Percentiles rank a stretch among this genome's conserved stretches.
Conservation (phyloP, 2,329 filamentous ascomycete species). For the Pseudogymnoascus sp. region DNA sequence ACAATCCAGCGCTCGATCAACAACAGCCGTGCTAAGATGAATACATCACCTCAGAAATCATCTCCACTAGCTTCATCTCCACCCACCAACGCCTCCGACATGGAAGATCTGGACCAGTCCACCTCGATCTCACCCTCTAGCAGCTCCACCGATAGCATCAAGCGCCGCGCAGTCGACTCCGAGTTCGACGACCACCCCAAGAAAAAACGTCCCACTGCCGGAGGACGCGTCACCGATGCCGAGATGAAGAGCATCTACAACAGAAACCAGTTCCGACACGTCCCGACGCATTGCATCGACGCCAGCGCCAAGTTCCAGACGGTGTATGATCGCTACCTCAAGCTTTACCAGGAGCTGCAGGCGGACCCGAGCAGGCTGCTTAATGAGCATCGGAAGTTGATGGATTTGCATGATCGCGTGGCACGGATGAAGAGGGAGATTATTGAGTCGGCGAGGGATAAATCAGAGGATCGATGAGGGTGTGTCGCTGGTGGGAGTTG, state of each 20-base stretch:
- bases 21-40: slow-evolving; percentile 33
- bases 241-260: slow-evolving; percentile 4
- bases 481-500: background rate
- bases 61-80: slow-evolving; percentile 58
- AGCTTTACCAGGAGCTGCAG: slow-evolving; percentile 1
- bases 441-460: slow-evolving; percentile 9
- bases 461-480: background rate
- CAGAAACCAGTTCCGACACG: background rate
- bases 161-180: background rate
- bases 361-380: background rate
- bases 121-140: slow-evolving; percentile 19
- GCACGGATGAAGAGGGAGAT: slow-evolving; percentile 52
- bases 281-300: background rate
- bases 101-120: slow-evolving; percentile 36
- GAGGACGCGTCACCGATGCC: background rate
- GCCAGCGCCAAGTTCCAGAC: background rate
- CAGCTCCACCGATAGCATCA: background rate
- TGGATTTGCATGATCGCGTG: slow-evolving; percentile 47
- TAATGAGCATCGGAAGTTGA: slow-evolving; percentile 28
- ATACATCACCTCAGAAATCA: slow-evolving; percentile 53
- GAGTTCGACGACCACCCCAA: slow-evolving; percentile 3
- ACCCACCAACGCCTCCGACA: slow-evolving; percentile 56
- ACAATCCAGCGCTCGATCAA: slow-evolving; percentile 2
- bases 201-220: background rate
- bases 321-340: background rate